A percentile compares a stretch with the other conserved stretches of the same genome.
Conservation (phyloP, 176 grass and related monocot species). For the Hyparrhenia diplandra region DNA sequence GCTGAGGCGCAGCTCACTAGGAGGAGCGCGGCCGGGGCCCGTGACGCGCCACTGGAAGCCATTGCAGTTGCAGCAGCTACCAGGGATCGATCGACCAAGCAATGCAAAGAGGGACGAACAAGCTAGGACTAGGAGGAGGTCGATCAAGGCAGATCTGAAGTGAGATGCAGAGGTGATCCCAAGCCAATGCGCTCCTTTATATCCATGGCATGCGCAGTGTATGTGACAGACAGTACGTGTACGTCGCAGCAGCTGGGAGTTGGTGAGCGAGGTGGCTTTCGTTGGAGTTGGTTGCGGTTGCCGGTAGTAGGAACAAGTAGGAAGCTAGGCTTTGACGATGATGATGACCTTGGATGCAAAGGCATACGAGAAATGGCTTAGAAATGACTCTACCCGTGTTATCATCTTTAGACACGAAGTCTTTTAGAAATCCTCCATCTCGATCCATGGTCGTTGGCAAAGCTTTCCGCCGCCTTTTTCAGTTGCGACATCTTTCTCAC, state of each 20-base stretch:
- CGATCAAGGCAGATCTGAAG: background rate
- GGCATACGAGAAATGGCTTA: conserved; percentile 19
- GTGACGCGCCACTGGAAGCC: conserved; percentile 24
- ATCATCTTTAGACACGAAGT: no score
- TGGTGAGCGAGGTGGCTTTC: conserved; percentile 44
- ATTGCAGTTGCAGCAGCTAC: conserved; percentile 13
- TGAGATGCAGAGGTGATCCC: background rate
- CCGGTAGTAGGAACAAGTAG: conserved; percentile 18
- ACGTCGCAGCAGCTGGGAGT: conserved; percentile 40
- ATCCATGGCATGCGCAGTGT: conserved; percentile 10
- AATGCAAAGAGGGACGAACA: background rate
- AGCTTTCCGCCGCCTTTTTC: conserved; percentile 14
- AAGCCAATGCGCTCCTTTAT: conserved; percentile 22
- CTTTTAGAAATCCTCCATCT: background rate
- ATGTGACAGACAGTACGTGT: background rate
- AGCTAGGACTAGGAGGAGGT: background rate
- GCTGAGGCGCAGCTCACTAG: conserved; percentile 38
- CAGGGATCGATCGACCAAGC: background rate
- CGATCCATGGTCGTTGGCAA: background rate
- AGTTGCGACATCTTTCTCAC: conserved; percentile 29
- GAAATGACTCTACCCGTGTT: conserved; percentile 19
- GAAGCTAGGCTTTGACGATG: background rate
- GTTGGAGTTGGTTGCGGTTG: conserved; percentile 52
- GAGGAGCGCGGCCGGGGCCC: conserved; percentile 45
- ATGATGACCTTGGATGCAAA: background rate